phyloP scores from a whole-genome alignment of 345 rosid genomes.

The Geranium brycei region DNA sequence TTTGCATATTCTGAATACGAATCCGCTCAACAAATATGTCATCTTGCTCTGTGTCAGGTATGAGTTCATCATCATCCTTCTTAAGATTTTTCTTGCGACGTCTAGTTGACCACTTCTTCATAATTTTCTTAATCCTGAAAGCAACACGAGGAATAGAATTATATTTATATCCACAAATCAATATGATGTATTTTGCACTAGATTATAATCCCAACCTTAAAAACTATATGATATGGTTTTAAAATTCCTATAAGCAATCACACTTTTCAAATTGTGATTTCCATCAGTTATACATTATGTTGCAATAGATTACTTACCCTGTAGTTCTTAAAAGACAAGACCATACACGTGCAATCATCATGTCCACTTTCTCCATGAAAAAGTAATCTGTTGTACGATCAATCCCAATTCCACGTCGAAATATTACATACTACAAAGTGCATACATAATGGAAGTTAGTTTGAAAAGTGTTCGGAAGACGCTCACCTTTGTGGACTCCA shows the following conservation, averaged over 20 bases:
- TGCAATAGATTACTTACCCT: slow-evolving; percentile 32
- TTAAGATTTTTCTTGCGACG: slow-evolving; percentile 40
- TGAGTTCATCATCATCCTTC: slow-evolving; percentile 67
- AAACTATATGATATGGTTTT: not conserved
- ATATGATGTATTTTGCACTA: not conserved
- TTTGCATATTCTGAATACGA: not conserved
- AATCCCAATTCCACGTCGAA: slow-evolving; percentile 84
- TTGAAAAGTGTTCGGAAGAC: not conserved
- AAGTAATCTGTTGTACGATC: slow-evolving; percentile 71
- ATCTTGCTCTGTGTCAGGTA: not conserved
- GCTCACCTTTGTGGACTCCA: not conserved
- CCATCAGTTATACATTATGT: not conserved
- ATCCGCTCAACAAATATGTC: not conserved
- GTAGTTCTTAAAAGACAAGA: slow-evolving; percentile 44
- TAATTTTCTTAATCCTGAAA: slow-evolving; percentile 57
- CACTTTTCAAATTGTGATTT: not conserved
- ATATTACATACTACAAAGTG: slow-evolving; percentile 57
- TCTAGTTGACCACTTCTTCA: slow-evolving; percentile 30
- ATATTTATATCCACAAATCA: not conserved
- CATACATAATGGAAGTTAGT: slow-evolving; percentile 3
- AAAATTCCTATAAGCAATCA: not conserved
- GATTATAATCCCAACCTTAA: not conserved
- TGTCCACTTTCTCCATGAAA: slow-evolving; percentile 74
- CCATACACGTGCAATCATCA: slow-evolving; percentile 74
- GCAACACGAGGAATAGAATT: slow-evolving; percentile 10